A percentile compares a stretch with the other conserved stretches of the same genome.
These are phyloP conservation scores for Petasospora rhodanensis DNA, from an alignment of 1,139 yeast genomes.

Conservation along the genomic window DNA sequence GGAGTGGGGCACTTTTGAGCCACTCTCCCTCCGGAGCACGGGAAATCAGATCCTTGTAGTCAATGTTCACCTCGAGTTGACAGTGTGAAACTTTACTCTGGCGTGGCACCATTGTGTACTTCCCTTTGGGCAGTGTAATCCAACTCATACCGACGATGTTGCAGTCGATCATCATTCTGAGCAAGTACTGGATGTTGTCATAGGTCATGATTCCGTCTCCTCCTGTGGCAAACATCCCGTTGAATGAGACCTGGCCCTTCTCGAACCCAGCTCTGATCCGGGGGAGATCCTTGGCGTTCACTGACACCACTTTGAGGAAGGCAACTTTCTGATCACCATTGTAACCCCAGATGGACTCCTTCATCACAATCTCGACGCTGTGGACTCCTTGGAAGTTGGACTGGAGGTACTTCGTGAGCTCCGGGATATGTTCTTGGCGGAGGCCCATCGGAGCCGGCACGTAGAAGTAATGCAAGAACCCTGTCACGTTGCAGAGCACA, in stretches of 20 bases:
- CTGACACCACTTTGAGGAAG: conserved; percentile 68
- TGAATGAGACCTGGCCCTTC: conserved; percentile 69
- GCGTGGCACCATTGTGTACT: conserved; percentile 46
- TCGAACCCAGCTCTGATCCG: conserved; percentile 77
- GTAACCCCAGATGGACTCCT: conserved; percentile 93
- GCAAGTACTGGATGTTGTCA: conserved; percentile 82
- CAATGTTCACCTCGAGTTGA: conserved; percentile 75
- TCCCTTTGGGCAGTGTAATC: conserved; percentile 81
- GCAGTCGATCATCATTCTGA: conserved; percentile 90
- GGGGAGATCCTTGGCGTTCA: conserved; percentile 61
- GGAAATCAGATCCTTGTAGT: conserved; percentile 64
- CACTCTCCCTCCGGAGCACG: conserved; percentile 93
- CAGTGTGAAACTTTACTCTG: conserved; percentile 58
- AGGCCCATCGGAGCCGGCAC: conserved; percentile 88
- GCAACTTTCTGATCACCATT: conserved; percentile 75
- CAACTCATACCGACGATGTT: conserved; percentile 95
- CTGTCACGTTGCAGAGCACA: conserved; percentile 83
- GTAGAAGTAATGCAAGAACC: conserved; percentile 85
- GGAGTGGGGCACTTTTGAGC: conserved; percentile 89
- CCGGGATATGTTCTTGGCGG: conserved; percentile 45
- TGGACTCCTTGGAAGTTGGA: conserved; percentile 53
- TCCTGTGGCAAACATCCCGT: conserved; percentile 53
- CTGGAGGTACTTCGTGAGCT: conserved; percentile 46
- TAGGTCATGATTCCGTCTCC: conserved; percentile 60
- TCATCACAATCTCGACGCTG: conserved; percentile 57